Evolutionary conservation across 1,284 basidiomycete species (phyloP), one percentile per base, ranked within the genome.

Genomic region (Apiotrichum montevideense): DNA sequence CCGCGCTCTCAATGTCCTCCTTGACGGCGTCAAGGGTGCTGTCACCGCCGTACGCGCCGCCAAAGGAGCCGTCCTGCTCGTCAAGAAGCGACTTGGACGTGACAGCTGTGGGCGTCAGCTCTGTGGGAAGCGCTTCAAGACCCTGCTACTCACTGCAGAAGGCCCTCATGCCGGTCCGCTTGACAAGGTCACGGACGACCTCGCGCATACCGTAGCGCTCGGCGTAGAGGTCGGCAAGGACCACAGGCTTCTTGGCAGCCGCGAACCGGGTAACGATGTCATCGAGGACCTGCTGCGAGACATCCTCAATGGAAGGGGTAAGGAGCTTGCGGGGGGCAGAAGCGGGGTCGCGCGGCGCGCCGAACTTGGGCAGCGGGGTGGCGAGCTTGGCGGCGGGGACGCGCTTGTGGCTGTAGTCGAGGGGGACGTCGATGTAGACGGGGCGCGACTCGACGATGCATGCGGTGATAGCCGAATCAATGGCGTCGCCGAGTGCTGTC

Each of bases 151-250:
- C 52, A 69, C 67, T 76, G 63, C 73, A 87, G 86, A 54, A 93
- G 85, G 51, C 90, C 48, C 71, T 84, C 74, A 88, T 87, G 10
- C 83, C 83, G 6, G 88, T 89, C 46, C 80, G 80, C 57, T 82
- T 77, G 51, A 88, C 77, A 40, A 97, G 80, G 51, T 90, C 84
- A 49, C 82, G 79, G 4, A 88, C 79, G 69, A 88, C 87, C 1
- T 82, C 71, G 44, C 82, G 82, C 47, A 86, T 86, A 56, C 86
- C 84, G 67, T 92, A 92, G 11, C 93, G 84, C 55, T 87, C 81
- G 0, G 88, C 83, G 70, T 93, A 96, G 1, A 90, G 90, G 69
- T 98, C 94, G 40, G 93, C 85, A 11, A 97, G 82, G 55, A 95
- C 82, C 56, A 92, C 79, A 0, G 87, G 85, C 55, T 87, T 82